Conservation (phyloP, 352 stramenopile species). For the Phytophthora sojae region DNA sequence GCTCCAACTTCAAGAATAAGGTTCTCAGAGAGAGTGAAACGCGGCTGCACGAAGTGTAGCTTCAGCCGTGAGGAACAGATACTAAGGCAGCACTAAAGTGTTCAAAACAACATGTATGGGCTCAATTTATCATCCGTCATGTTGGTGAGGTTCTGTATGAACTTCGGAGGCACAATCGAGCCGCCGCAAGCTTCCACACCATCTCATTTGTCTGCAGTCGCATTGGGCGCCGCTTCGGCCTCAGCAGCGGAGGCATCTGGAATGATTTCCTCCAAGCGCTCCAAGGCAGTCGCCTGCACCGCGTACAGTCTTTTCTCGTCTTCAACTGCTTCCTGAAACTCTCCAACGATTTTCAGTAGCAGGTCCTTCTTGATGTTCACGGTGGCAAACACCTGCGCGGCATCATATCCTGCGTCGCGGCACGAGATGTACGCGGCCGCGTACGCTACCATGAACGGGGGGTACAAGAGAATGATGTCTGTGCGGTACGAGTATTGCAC, state of each 20-base stretch:
- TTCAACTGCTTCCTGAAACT: constrained; percentile 81
- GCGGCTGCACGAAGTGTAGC: too few relatives aligned
- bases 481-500: constrained; percentile 90
- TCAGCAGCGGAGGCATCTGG: constrained; percentile 63
- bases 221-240: constrained; percentile 23
- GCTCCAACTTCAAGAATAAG: too few relatives aligned
- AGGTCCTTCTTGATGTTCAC: constrained; percentile 89
- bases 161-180: neutral
- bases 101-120: too few relatives aligned
- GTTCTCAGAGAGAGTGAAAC: too few relatives aligned
- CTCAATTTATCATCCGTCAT: too few relatives aligned
- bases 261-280: constrained; percentile 85
- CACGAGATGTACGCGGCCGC: constrained; percentile 83
- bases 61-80: too few relatives aligned
- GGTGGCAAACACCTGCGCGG: constrained; percentile 71
- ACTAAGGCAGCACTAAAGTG: too few relatives aligned
- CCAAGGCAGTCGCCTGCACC: constrained; percentile 66
- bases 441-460: constrained; percentile 91
- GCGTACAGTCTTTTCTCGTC: constrained; percentile 76
- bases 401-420: constrained; percentile 80
- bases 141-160: too few relatives aligned
- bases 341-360: constrained; percentile 79
- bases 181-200: neutral
- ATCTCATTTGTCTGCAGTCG: constrained; percentile 44
- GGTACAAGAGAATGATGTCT: constrained; percentile 86